A percentile compares a stretch with the other conserved stretches of the same genome.
These are phyloP conservation scores for Sclerotinia nivalis DNA, from an alignment of 2,329 filamentous ascomycete genomes.

Conservation along the genomic window DNA sequence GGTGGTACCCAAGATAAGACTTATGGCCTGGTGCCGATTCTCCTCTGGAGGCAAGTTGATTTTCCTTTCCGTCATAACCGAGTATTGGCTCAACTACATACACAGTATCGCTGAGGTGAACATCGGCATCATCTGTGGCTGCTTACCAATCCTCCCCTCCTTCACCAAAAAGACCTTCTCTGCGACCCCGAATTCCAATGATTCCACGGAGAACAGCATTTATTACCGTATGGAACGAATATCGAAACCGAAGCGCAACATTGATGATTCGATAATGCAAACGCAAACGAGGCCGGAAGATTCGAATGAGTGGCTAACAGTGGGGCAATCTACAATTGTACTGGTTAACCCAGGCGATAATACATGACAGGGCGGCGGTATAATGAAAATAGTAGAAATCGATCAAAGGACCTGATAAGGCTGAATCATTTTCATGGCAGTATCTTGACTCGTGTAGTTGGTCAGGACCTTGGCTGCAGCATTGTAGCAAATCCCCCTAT, in stretches of 20 bases:
- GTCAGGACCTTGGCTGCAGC: neutral
- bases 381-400: neutral
- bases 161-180: neutral
- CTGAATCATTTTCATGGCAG: neutral
- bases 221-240: neutral
- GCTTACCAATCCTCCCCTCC: neutral
- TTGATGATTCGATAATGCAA: constrained; percentile 5
- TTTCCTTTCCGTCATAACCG: neutral
- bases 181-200: neutral
- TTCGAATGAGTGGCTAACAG: neutral
- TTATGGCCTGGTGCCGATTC: neutral
- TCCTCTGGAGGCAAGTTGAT: neutral
- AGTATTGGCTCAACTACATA: neutral
- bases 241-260: neutral
- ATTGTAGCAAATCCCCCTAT: neutral
- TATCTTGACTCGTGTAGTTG: neutral
- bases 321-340: neutral
- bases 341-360: neutral
- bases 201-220: neutral
- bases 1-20: neutral
- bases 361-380: neutral
- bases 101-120: neutral
- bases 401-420: neutral
- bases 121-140: constrained; percentile 12
- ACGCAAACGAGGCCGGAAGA: neutral